These are phyloP conservation scores for Cordyceps fumosorosea DNA, from an alignment of 2,329 filamentous ascomycete genomes.

Conservation along the genomic window DNA sequence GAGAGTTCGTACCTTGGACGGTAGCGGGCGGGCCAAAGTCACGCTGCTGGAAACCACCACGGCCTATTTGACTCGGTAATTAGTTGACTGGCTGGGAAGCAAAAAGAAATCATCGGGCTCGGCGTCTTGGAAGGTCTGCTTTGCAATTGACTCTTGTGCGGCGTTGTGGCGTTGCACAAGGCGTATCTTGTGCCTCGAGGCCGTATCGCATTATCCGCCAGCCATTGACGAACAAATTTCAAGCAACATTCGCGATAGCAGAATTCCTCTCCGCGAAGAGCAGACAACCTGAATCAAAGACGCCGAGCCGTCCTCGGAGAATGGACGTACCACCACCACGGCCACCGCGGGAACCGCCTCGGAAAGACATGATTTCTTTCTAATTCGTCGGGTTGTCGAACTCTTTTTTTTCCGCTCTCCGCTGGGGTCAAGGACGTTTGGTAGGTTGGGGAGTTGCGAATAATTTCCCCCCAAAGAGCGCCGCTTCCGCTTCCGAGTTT, in stretches of 20 bases:
- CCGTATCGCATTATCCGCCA: background rate
- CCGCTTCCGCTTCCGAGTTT: background rate
- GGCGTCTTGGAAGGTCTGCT: background rate
- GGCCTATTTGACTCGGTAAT: constrained; percentile 21
- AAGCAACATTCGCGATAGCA: background rate
- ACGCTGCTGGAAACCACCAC: constrained; percentile 33
- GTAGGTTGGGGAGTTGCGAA: background rate
- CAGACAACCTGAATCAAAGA: background rate
- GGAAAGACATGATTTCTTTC: constrained; percentile 30
- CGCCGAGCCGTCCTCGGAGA: background rate
- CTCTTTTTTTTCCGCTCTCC: too few relatives aligned
- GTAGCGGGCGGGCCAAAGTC: constrained; percentile 33
- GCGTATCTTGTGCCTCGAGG: background rate
- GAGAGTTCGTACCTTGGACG: constrained; percentile 28
- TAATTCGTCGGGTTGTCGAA: background rate
- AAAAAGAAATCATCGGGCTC: background rate
- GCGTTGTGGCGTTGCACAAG: background rate
- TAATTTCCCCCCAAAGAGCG: background rate
- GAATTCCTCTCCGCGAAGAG: background rate
- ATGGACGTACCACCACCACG: constrained; percentile 27
- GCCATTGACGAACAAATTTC: background rate
- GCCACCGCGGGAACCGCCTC: constrained; percentile 30
- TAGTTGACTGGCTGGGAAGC: constrained; percentile 12
- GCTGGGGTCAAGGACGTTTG: background rate
- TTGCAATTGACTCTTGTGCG: background rate